phyloP scores from a whole-genome alignment of 2,329 filamentous ascomycete species.

The Rosellinia necatrix region DNA sequence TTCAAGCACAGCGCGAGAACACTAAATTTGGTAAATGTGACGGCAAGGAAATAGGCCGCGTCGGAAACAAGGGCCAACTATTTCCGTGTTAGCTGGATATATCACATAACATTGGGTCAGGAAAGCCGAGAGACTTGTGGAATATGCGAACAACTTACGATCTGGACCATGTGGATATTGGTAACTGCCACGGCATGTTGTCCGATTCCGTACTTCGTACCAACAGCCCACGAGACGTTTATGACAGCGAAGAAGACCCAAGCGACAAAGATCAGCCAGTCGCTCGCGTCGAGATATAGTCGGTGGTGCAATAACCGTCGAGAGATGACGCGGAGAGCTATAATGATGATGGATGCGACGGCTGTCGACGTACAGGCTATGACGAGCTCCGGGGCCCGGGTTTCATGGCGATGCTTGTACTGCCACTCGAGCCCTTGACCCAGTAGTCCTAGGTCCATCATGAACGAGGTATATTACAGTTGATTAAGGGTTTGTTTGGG shows the following conservation, averaged over 20 bases:
- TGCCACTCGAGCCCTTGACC: constrained; percentile 17
- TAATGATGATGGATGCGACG: constrained; percentile 10
- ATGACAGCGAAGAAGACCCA: constrained; percentile 12
- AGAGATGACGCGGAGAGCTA: constrained; percentile 17
- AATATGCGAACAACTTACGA: constrained; percentile 11
- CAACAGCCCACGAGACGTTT: constrained; percentile 11
- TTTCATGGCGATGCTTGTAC: constrained; percentile 19
- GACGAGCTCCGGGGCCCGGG: constrained; percentile 6
- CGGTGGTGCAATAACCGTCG: constrained; percentile 5
- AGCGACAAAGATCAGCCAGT: constrained; percentile 18
- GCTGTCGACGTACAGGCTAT: constrained; percentile 12
- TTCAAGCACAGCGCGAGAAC: constrained; percentile 15
- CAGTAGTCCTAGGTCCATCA: constrained; percentile 12
- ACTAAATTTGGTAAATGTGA: constrained; percentile 22
- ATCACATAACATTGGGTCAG: too few relatives aligned
- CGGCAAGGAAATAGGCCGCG: constrained; percentile 14
- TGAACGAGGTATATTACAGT: neutral
- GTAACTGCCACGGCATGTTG: constrained; percentile 12
- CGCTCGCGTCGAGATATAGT: constrained; percentile 14
- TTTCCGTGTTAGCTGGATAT: constrained; percentile 1
- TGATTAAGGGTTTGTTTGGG: too few relatives aligned
- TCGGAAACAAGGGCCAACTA: constrained; percentile 21
- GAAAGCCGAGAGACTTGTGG: too few relatives aligned
- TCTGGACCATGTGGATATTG: constrained; percentile 16
- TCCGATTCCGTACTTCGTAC: constrained; percentile 18